phyloP scores from a whole-genome alignment of 371 early-diverging fungal genomes.

The Entomophthora muscae region DNA sequence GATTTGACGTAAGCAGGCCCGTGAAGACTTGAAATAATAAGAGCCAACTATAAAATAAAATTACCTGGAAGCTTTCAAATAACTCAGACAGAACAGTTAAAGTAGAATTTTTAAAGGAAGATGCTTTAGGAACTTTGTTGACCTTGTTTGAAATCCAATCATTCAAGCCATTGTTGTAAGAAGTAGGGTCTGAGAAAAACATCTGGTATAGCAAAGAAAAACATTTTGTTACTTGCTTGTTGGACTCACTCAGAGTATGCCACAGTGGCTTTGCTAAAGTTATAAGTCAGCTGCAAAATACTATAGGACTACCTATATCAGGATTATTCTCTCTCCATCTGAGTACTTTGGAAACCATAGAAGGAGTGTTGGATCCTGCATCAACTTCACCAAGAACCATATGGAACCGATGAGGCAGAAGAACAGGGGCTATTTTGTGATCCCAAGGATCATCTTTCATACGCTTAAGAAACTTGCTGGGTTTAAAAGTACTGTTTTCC shows the following conservation, averaged over 20 bases:
- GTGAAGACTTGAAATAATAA: constrained; percentile 13
- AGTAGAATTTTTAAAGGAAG: background rate
- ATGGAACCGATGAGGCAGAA: constrained; percentile 49
- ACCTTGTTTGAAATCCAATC: background rate
- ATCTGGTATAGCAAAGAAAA: background rate
- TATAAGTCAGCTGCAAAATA: constrained; percentile 1
- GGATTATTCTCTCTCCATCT: constrained; percentile 58
- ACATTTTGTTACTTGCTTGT: background rate
- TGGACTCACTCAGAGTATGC: background rate
- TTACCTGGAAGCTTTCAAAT: constrained; percentile 10
- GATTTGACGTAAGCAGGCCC: constrained; percentile 41
- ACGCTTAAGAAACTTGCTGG: background rate
- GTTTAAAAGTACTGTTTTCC: background rate
- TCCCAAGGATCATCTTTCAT: constrained; percentile 37
- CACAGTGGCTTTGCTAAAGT: background rate
- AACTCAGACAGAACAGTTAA: background rate
- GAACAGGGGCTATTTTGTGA: constrained; percentile 34
- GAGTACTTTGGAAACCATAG: constrained; percentile 72
- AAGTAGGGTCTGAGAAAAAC: background rate
- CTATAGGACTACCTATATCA: constrained; percentile 22
- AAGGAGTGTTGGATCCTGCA: constrained; percentile 83
- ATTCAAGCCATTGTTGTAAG: background rate
- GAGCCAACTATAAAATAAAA: background rate
- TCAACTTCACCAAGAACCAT: constrained; percentile 82
- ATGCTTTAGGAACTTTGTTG: background rate